A percentile compares a stretch with the other conserved stretches of the same genome.
Evolutionary conservation across 2,329 filamentous ascomycete genomes (phyloP).

Genomic region (Fusarium devonianum): DNA sequence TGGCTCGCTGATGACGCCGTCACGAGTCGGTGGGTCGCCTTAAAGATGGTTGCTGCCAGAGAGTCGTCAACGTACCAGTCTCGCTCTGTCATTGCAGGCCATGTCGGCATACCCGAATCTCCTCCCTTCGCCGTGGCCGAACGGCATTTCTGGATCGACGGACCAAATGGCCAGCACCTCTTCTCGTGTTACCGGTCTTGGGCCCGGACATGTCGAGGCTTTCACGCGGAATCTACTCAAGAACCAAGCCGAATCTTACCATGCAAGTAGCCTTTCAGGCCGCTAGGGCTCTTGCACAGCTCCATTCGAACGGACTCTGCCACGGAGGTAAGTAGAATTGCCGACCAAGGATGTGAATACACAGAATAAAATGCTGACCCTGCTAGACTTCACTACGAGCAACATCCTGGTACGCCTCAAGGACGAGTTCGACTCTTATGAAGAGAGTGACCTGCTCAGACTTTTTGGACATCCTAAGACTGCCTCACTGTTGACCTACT

Average conservation of each 20-base stretch:
- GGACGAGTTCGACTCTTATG: conserved; percentile 1
- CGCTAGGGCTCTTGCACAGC: conserved; percentile 23
- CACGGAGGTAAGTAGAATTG: conserved; percentile 36
- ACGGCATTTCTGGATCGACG: conserved; percentile 29
- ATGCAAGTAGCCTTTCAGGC: conserved; percentile 17
- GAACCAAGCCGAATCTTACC: conserved; percentile 25
- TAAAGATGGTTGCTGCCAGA: conserved; percentile 36
- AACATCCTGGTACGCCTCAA: conserved; percentile 28
- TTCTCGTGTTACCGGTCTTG: conserved; percentile 38
- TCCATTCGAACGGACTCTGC: conserved; percentile 36
- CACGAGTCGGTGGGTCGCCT: conserved; percentile 24
- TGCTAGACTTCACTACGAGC: conserved; percentile 27
- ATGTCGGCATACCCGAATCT: neutral
- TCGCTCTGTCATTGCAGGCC: neutral
- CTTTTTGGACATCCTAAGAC: conserved; percentile 25
- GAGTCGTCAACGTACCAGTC: conserved; percentile 11
- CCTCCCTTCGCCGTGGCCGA: neutral
- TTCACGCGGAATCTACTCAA: conserved; percentile 15
- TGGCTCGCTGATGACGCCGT: conserved; percentile 17
- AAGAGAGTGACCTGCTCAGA: conserved; percentile 13
- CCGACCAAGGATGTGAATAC: too few species aligned
- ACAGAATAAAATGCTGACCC: neutral
- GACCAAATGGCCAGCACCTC: conserved; percentile 39
- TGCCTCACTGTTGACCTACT: conserved; percentile 20
- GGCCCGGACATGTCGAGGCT: conserved; percentile 28